These are phyloP conservation scores for Cyclocybe aegerita DNA, from an alignment of 768 basidiomycete genomes.

Conservation along the genomic window DNA sequence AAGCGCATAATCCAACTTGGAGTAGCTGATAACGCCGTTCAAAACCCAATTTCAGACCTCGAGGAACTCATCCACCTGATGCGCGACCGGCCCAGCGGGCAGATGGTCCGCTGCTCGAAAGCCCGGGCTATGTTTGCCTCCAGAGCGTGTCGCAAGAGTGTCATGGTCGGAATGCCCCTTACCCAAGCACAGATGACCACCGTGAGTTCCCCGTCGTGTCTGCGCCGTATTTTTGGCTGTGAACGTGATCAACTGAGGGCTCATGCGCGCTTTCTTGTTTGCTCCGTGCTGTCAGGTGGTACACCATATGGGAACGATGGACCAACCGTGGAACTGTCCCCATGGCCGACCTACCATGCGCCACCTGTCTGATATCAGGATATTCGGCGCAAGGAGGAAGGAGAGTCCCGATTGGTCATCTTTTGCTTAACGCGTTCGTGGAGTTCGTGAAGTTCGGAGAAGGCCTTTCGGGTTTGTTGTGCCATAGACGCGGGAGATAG, in stretches of 20 bases:
- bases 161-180: slow-evolving; percentile 92
- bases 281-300: slow-evolving; percentile 49
- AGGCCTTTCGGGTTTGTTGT: no score
- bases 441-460: not conserved
- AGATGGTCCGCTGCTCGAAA: slow-evolving; percentile 91
- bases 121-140: slow-evolving; percentile 95
- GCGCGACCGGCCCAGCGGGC: slow-evolving; percentile 71
- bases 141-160: slow-evolving; percentile 93
- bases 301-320: slow-evolving; percentile 80
- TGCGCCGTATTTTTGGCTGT: no score
- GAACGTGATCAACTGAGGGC: not conserved
- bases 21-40: not conserved
- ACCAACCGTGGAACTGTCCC: slow-evolving; percentile 89
- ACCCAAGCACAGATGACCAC: slow-evolving; percentile 74
- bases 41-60: slow-evolving; percentile 55
- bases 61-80: slow-evolving; percentile 91
- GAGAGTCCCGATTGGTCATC: slow-evolving; percentile 36
- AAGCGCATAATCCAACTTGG: not conserved
- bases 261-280: slow-evolving; percentile 1
- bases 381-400: slow-evolving; percentile 13
- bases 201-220: slow-evolving; percentile 37
- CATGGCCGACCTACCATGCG: slow-evolving; percentile 86
- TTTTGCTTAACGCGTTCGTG: slow-evolving; percentile 5
- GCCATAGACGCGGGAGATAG: no score
- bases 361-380: slow-evolving; percentile 58